These are phyloP conservation scores for Scenedesmus sp. DNA, from an alignment of 163 green algal species.

Conservation along the genomic window DNA sequence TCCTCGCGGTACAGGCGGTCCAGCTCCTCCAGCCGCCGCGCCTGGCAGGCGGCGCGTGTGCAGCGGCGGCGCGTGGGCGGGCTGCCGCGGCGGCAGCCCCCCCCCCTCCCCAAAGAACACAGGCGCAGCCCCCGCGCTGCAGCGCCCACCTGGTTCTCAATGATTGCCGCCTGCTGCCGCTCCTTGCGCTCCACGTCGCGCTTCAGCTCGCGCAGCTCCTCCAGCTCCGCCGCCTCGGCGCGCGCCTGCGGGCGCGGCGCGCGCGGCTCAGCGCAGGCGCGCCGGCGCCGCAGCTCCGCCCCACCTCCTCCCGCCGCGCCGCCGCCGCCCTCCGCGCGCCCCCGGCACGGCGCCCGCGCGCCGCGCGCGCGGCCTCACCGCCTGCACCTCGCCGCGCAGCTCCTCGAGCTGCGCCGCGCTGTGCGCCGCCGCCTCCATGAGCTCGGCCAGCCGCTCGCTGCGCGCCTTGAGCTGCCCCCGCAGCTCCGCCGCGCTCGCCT, in stretches of 20 bases:
- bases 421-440: conserved; percentile 84
- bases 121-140: no score
- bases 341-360: no score
- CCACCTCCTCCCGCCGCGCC: no score
- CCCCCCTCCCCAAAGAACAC: no score
- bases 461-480: conserved; percentile 56
- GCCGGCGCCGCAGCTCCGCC: no score
- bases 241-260: background rate
- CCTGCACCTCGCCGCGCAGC: conserved; percentile 64
- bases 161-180: conserved; percentile 84
- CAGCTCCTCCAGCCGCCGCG: conserved; percentile 65
- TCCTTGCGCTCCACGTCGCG: conserved; percentile 89
- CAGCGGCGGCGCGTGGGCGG: no score
- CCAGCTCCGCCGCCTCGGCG: conserved; percentile 72
- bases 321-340: no score
- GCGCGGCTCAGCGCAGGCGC: background rate
- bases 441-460: conserved; percentile 60
- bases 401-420: conserved; percentile 80
- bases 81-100: no score
- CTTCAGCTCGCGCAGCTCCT: conserved; percentile 92
- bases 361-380: background rate
- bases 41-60: conserved; percentile 33
- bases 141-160: conserved; percentile 73
- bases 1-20: conserved; percentile 79
- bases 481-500: conserved; percentile 54